Evolutionary conservation across 441 rosid genomes (phyloP).

Genomic region (Daphne laureola): DNA sequence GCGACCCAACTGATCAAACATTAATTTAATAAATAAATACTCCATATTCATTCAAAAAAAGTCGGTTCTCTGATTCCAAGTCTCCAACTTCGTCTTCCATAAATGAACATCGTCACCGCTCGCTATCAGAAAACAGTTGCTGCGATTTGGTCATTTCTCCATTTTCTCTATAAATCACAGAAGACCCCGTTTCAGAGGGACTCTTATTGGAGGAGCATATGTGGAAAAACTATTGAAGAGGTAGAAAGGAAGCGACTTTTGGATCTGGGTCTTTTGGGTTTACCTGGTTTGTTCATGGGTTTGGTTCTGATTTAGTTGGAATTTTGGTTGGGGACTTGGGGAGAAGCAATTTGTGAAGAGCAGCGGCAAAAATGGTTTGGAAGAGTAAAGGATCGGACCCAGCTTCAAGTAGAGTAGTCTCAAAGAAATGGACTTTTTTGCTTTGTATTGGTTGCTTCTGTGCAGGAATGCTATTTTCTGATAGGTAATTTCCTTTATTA

Average conservation of each 20-base stretch:
- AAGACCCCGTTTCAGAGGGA: background rate
- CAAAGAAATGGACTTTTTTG: slow-evolving; percentile 68
- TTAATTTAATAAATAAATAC: too few species aligned
- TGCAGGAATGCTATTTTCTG: slow-evolving; percentile 81
- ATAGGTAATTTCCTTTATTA: slow-evolving; percentile 40
- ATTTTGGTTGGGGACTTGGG: slow-evolving; percentile 15
- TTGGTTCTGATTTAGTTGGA: slow-evolving; percentile 23
- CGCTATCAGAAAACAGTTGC: too few species aligned
- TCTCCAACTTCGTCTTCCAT: too few species aligned
- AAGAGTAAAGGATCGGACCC: slow-evolving; percentile 65
- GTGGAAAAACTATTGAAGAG: too few species aligned
- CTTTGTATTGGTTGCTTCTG: slow-evolving; percentile 84
- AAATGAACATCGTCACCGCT: too few species aligned
- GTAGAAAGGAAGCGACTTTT: slow-evolving; percentile 11
- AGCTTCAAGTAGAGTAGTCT: slow-evolving; percentile 43
- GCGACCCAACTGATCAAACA: too few species aligned
- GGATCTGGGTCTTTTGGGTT: slow-evolving; percentile 40
- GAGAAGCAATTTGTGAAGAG: slow-evolving; percentile 2
- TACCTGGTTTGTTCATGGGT: slow-evolving; percentile 37
- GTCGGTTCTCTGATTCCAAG: slow-evolving; percentile 8
- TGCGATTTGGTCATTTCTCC: background rate
- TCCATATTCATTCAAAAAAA: background rate
- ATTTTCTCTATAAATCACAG: slow-evolving; percentile 3
- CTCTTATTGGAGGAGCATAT: too few species aligned
- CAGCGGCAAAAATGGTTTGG: slow-evolving; percentile 46